A percentile compares a stretch with the other conserved stretches of the same genome.
Evolutionary conservation across 768 basidiomycete species (phyloP).

Genomic region (Cystobasidium ongulense): DNA sequence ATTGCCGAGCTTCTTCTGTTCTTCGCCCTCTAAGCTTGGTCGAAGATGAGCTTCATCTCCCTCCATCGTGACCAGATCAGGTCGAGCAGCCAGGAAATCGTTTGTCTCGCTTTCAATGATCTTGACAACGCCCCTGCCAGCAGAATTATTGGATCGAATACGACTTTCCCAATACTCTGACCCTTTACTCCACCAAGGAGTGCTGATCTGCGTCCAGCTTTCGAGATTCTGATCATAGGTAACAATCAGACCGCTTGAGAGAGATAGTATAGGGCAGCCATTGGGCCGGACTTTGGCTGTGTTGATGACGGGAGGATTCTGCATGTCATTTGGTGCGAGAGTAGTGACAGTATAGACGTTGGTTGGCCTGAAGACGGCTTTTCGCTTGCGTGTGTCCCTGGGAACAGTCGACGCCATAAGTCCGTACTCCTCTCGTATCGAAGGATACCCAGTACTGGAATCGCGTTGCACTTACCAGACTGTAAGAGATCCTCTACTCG

Average conservation of each 20-base stretch:
- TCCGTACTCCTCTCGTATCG: background rate
- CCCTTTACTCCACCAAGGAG: constrained; percentile 75
- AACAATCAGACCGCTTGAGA: constrained; percentile 68
- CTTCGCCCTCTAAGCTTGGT: constrained; percentile 29
- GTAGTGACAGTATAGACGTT: constrained; percentile 58
- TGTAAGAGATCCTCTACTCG: constrained; percentile 61
- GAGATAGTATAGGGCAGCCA: constrained; percentile 66
- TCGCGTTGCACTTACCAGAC: constrained; percentile 55
- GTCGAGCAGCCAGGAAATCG: constrained; percentile 36
- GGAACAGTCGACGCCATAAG: background rate
- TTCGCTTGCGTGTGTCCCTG: constrained; percentile 69
- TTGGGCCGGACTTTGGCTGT: constrained; percentile 65
- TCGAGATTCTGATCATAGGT: constrained; percentile 64
- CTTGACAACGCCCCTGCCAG: constrained; percentile 32
- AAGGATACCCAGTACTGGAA: background rate
- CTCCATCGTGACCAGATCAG: background rate
- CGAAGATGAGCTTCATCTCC: background rate
- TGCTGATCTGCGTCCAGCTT: constrained; percentile 67
- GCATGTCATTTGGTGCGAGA: constrained; percentile 50
- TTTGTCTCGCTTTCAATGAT: constrained; percentile 42
- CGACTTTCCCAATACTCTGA: constrained; percentile 75
- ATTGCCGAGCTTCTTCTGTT: constrained; percentile 27
- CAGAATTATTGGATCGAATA: constrained; percentile 49
- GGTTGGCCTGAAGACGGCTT: constrained; percentile 59
- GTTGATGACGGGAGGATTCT: constrained; percentile 49